Evolutionary conservation across 345 rosid species (phyloP).

Genomic region (Draba incana): DNA sequence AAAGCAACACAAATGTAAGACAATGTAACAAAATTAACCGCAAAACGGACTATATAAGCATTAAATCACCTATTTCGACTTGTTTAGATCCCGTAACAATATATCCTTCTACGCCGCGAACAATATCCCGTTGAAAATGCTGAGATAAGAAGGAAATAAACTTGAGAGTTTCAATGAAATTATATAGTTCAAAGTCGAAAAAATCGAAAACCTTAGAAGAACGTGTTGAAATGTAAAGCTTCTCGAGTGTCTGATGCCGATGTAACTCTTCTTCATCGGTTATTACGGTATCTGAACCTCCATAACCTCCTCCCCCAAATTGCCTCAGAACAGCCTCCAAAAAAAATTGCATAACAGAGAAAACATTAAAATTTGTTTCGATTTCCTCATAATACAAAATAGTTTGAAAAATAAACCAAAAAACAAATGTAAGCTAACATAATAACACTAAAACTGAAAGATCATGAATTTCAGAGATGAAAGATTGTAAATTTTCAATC

Average conservation of each 20-base stretch:
- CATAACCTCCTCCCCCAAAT: conserved; percentile 89
- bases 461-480: not conserved
- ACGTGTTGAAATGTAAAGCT: conserved; percentile 90
- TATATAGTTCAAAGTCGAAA: conserved; percentile 15
- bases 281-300: conserved; percentile 66
- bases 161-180: conserved; percentile 2
- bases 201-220: conserved; percentile 69
- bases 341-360: conserved; percentile 25
- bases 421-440: not conserved
- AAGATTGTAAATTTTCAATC: not conserved
- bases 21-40: too few species aligned
- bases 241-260: conserved; percentile 87
- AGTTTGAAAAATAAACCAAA: not conserved
- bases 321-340: conserved; percentile 89
- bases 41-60: not conserved
- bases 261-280: conserved; percentile 77
- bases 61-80: conserved; percentile 76
- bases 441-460: not conserved
- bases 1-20: too few species aligned
- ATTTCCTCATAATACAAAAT: not conserved
- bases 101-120: conserved; percentile 92
- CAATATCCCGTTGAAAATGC: conserved; percentile 93
- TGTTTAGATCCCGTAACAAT: conserved; percentile 85
- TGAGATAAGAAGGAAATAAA: conserved; percentile 43
- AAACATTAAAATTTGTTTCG: not conserved